phyloP scores from a whole-genome alignment of 805 yeast genomes.

The Kockiozyma suomiensis region DNA sequence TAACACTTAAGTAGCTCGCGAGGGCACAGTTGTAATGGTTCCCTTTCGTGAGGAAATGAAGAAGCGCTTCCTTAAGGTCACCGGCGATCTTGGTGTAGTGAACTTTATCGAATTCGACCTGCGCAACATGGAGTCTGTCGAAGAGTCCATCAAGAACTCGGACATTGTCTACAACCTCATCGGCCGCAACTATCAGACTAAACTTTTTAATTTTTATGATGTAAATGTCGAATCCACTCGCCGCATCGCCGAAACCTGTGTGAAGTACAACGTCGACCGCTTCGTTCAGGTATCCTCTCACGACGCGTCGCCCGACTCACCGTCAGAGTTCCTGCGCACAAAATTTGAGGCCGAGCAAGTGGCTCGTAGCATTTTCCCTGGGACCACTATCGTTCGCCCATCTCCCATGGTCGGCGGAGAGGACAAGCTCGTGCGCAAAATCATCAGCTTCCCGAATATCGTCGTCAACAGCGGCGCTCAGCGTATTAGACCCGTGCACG shows the following conservation, averaged over 20 bases:
- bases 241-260: slow-evolving; percentile 73
- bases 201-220: slow-evolving; percentile 72
- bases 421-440: slow-evolving; percentile 65
- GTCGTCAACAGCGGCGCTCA: slow-evolving; percentile 68
- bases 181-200: slow-evolving; percentile 75
- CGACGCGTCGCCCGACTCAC: slow-evolving; percentile 69
- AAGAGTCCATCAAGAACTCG: slow-evolving; percentile 74
- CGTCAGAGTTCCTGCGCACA: slow-evolving; percentile 73
- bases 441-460: slow-evolving; percentile 61
- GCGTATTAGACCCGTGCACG: slow-evolving; percentile 71
- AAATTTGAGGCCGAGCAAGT: slow-evolving; percentile 69
- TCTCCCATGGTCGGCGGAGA: slow-evolving; percentile 77
- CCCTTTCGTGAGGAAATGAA: slow-evolving; percentile 83
- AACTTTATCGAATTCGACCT: slow-evolving; percentile 81
- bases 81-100: slow-evolving; percentile 87
- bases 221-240: slow-evolving; percentile 77
- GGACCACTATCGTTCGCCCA: slow-evolving; percentile 83
- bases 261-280: slow-evolving; percentile 71
- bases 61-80: slow-evolving; percentile 74
- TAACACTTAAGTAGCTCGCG: slow-evolving; percentile 54
- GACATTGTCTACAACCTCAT: slow-evolving; percentile 81
- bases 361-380: slow-evolving; percentile 68
- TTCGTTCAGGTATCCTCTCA: slow-evolving; percentile 77
- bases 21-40: slow-evolving; percentile 74
- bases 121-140: slow-evolving; percentile 73